phyloP scores from a whole-genome alignment of 108 stramenopile species.

The Thalassiosira profunda region DNA sequence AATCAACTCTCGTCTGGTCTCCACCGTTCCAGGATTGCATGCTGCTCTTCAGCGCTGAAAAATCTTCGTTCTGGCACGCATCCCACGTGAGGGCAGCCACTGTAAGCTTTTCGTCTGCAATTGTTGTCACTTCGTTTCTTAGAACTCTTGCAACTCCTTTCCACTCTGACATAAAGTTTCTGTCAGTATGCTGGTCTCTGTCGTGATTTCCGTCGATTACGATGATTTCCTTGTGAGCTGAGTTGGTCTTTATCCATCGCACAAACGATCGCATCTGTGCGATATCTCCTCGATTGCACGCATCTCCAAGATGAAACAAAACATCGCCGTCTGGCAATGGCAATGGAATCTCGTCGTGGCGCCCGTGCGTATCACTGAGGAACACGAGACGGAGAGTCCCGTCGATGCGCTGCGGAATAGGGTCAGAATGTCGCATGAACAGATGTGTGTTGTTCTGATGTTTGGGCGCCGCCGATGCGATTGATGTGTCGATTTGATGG shows the following conservation, averaged over 20 bases:
- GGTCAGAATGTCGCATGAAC: neutral
- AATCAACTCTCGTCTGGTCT: slow-evolving; percentile 6
- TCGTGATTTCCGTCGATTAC: slow-evolving; percentile 18
- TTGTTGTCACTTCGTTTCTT: slow-evolving; percentile 2
- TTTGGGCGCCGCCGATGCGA: too few species aligned
- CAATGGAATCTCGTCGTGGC: neutral
- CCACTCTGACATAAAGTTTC: neutral
- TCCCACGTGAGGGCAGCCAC: slow-evolving; percentile 8
- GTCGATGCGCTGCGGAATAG: neutral
- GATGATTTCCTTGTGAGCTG: slow-evolving; percentile 8
- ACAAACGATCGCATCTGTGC: slow-evolving; percentile 1
- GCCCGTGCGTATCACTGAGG: slow-evolving; percentile 12
- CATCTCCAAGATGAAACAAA: slow-evolving; percentile 14
- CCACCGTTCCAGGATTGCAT: neutral
- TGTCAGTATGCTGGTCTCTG: neutral
- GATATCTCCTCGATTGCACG: neutral
- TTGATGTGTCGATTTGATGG: too few species aligned
- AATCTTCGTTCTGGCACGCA: slow-evolving; percentile 7
- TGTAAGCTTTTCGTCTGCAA: neutral
- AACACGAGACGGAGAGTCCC: slow-evolving; percentile 4
- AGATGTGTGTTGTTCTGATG: too few species aligned
- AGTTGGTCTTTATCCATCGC: neutral
- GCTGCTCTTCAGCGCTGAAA: neutral
- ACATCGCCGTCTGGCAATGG: slow-evolving; percentile 11
- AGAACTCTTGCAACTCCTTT: slow-evolving; percentile 10